These are phyloP conservation scores for Russula sp. DNA, from an alignment of 768 basidiomycete species.

Conservation along the genomic window DNA sequence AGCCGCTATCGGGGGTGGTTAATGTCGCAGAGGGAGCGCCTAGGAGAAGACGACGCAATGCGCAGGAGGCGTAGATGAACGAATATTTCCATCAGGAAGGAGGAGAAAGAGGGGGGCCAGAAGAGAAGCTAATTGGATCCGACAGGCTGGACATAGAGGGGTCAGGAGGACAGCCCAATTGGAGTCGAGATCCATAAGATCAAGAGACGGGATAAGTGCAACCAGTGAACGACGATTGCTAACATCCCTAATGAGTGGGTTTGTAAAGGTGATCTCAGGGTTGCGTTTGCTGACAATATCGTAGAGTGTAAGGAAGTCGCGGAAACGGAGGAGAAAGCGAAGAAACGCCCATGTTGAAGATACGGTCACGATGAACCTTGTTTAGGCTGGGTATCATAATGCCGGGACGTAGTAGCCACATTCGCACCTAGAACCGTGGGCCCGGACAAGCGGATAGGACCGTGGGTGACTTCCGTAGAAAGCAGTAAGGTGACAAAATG, in stretches of 20 bases:
- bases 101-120: slow-evolving; percentile 19
- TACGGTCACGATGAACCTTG: slow-evolving; percentile 19
- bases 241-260: slow-evolving; percentile 7
- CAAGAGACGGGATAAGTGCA: slow-evolving; percentile 15
- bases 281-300: slow-evolving; percentile 18
- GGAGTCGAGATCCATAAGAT: slow-evolving; percentile 15
- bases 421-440: slow-evolving; percentile 16
- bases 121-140: slow-evolving; percentile 21
- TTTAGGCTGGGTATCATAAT: slow-evolving; percentile 16
- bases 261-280: slow-evolving; percentile 19
- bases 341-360: slow-evolving; percentile 18
- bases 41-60: slow-evolving; percentile 15
- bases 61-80: slow-evolving; percentile 21
- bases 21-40: slow-evolving; percentile 14
- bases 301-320: slow-evolving; percentile 16
- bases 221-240: slow-evolving; percentile 2
- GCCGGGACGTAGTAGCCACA: slow-evolving; percentile 15
- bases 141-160: slow-evolving; percentile 18
- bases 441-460: slow-evolving; percentile 21
- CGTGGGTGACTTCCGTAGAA: slow-evolving; percentile 16
- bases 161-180: slow-evolving; percentile 15
- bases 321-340: slow-evolving; percentile 13
- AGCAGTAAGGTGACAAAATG: slow-evolving; percentile 17
- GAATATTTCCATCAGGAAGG: slow-evolving; percentile 23
- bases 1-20: slow-evolving; percentile 14